A percentile compares a stretch with the other conserved stretches of the same genome.
phyloP scores from a whole-genome alignment of 495 filamentous ascomycete genomes.

The Xeromyces bisporus region DNA sequence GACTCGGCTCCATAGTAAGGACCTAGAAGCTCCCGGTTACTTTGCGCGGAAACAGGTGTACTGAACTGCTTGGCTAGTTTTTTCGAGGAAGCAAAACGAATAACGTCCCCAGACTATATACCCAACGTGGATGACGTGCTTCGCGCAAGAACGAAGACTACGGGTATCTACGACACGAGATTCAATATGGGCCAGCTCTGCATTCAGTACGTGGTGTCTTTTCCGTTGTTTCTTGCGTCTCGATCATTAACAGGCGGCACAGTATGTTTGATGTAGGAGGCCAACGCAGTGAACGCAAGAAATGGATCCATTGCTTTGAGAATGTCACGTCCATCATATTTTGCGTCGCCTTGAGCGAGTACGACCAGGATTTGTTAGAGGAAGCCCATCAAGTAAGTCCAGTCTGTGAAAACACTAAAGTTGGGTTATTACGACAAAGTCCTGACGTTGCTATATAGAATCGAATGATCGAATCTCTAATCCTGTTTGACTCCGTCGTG shows the following conservation, averaged over 20 bases:
- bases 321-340: constrained; percentile 99
- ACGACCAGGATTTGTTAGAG: constrained; percentile 91
- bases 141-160: constrained; percentile 94
- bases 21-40: neutral
- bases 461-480: constrained; percentile 95
- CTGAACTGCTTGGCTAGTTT: constrained; percentile 43
- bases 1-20: constrained; percentile 96
- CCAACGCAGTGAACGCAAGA: constrained; percentile 92
- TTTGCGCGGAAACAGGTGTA: neutral
- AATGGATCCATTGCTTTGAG: constrained; percentile 99
- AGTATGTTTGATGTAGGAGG: constrained; percentile 99
- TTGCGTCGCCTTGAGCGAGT: constrained; percentile 95
- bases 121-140: constrained; percentile 87
- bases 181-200: constrained; percentile 97
- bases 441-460: constrained; percentile 38
- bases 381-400: constrained; percentile 79
- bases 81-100: constrained; percentile 81
- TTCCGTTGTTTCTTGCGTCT: too few species aligned
- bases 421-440: too few species aligned
- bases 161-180: constrained; percentile 94
- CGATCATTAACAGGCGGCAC: too few species aligned
- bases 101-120: constrained; percentile 70
- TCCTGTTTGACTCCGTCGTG: constrained; percentile 97
- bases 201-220: constrained; percentile 65
- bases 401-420: too few species aligned